Evolutionary conservation across 768 basidiomycete species (phyloP).

Genomic region (Suillus discolor): DNA sequence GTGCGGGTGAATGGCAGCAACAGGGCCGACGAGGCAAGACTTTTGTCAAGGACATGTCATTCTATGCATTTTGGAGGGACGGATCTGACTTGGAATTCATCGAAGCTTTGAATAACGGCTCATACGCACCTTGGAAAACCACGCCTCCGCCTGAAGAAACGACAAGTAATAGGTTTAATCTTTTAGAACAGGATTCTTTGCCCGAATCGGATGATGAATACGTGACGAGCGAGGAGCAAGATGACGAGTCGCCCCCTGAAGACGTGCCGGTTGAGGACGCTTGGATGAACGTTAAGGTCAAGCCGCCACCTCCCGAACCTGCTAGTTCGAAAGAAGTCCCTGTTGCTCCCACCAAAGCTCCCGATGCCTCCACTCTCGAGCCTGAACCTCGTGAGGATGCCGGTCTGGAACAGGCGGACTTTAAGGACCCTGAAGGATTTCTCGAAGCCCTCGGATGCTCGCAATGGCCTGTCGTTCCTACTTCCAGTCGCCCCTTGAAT

Average conservation of each 20-base stretch:
- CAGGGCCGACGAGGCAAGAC: constrained; percentile 31
- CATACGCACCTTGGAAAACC: constrained; percentile 4
- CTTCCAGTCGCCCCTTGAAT: constrained; percentile 37
- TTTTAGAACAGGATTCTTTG: constrained; percentile 5
- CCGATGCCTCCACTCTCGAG: background rate
- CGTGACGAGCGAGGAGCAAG: constrained; percentile 15
- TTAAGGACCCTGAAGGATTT: constrained; percentile 34
- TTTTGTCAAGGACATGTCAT: constrained; percentile 26
- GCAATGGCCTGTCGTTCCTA: constrained; percentile 41
- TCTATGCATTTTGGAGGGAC: constrained; percentile 55
- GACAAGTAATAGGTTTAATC: constrained; percentile 6
- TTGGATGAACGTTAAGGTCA: constrained; percentile 27
- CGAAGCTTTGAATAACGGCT: constrained; percentile 13
- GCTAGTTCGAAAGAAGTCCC: background rate
- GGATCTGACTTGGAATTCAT: constrained; percentile 53
- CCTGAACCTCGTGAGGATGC: constrained; percentile 1
- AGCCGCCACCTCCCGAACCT: background rate
- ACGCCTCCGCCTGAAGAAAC: background rate
- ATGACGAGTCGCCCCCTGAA: constrained; percentile 12
- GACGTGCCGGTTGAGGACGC: constrained; percentile 27
- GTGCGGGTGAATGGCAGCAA: constrained; percentile 36
- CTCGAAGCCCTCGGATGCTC: constrained; percentile 40
- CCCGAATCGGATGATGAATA: constrained; percentile 14
- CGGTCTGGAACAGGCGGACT: constrained; percentile 7
- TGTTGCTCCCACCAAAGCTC: background rate